Conservation (phyloP, 257 asterid species). For the Leonotis leonurus region DNA sequence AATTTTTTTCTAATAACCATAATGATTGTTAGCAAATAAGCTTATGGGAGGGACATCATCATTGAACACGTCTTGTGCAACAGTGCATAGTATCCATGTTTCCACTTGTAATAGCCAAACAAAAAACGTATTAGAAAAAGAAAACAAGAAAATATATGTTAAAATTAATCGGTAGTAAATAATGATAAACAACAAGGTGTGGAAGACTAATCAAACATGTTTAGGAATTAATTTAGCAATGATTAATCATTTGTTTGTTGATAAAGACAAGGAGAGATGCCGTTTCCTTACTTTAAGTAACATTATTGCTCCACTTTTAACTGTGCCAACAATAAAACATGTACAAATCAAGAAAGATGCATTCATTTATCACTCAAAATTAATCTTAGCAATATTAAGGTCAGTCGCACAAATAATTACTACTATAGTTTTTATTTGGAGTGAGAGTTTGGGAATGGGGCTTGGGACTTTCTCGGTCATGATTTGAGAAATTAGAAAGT, state of each 20-base stretch:
- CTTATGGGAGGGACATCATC: conserved; percentile 15
- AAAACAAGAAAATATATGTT: not conserved
- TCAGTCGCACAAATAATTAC: not conserved
- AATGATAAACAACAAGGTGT: conserved; percentile 17
- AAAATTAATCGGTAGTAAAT: too few species aligned
- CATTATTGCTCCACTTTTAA: conserved; percentile 19
- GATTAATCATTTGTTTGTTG: conserved; percentile 10
- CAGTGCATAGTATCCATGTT: conserved; percentile 10
- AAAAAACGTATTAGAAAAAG: not conserved
- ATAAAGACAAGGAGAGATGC: conserved; percentile 6
- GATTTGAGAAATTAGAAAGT: too few species aligned
- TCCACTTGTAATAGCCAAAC: conserved; percentile 14
- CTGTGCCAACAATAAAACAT: conserved; percentile 8
- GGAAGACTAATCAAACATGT: conserved; percentile 10
- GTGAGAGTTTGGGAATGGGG: too few species aligned
- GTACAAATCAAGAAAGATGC: not conserved
- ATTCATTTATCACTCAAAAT: not conserved
- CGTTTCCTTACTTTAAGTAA: conserved; percentile 20
- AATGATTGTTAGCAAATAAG: conserved; percentile 13
- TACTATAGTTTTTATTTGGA: too few species aligned
- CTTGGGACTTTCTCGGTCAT: too few species aligned
- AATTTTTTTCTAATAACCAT: conserved; percentile 8
- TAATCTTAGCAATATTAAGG: not conserved
- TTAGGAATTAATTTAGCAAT: conserved; percentile 15
- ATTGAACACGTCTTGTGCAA: conserved; percentile 3